These are phyloP conservation scores for Dactylonectria macrodidyma DNA, from an alignment of 2,329 filamentous ascomycete genomes.

Conservation along the genomic window DNA sequence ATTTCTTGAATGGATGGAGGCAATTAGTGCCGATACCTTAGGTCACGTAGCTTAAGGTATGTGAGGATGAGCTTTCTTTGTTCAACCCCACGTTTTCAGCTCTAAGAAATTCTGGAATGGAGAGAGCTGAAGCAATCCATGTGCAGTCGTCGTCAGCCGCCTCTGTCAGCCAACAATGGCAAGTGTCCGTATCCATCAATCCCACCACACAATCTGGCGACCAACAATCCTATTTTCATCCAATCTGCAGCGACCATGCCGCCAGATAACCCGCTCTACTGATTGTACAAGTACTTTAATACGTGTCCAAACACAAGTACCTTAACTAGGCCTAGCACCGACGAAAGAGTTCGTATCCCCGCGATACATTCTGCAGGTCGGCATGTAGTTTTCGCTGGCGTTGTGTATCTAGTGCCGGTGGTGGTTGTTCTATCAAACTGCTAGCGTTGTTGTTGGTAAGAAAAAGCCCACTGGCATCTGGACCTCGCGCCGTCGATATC, in stretches of 20 bases:
- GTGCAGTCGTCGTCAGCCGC: slow-evolving; percentile 27
- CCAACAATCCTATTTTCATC: not conserved
- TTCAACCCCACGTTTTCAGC: not conserved
- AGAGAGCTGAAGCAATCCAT: slow-evolving; percentile 2
- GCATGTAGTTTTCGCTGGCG: not conserved
- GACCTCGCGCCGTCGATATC: slow-evolving; percentile 11
- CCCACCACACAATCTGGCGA: slow-evolving; percentile 2
- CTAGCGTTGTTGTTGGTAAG: slow-evolving; percentile 3
- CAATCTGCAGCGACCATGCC: slow-evolving; percentile 16
- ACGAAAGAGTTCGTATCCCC: not conserved
- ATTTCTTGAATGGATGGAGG: not conserved
- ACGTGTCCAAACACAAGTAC: slow-evolving; percentile 14
- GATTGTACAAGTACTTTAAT: not conserved
- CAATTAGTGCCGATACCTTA: not conserved
- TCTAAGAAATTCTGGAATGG: not conserved
- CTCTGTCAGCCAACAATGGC: not conserved
- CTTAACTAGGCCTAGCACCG: not conserved
- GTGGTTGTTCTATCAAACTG: slow-evolving; percentile 3
- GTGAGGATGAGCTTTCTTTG: not conserved
- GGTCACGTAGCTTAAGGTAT: not conserved
- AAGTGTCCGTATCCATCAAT: slow-evolving; percentile 17
- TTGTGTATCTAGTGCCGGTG: not conserved
- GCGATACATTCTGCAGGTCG: not conserved
- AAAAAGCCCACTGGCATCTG: slow-evolving; percentile 13
- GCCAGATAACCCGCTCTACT: not conserved